A percentile compares a stretch with the other conserved stretches of the same genome.
phyloP scores from a whole-genome alignment of 345 rosid genomes.

The Brassica incana region DNA sequence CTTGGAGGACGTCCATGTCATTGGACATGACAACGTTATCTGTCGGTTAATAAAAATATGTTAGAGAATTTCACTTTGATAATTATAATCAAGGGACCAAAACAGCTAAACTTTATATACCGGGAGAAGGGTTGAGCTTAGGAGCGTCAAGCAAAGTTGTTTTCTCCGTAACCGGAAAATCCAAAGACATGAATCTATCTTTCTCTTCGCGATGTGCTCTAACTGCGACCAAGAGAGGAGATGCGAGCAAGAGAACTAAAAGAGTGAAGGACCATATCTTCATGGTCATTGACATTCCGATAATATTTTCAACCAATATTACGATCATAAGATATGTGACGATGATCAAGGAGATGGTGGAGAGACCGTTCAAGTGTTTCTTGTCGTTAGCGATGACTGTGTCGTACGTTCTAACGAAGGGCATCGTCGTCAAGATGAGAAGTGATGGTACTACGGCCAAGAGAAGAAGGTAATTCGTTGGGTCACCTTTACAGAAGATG shows the following conservation, averaged over 20 bases:
- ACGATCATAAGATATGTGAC: constrained; percentile 68
- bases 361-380: constrained; percentile 72
- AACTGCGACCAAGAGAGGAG: constrained; percentile 62
- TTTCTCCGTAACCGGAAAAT: constrained; percentile 26
- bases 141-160: constrained; percentile 25
- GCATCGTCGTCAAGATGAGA: constrained; percentile 58
- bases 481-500: constrained; percentile 52
- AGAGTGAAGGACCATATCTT: constrained; percentile 45
- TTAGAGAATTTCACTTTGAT: not conserved
- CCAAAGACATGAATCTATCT: constrained; percentile 27
- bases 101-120: constrained; percentile 7
- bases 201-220: constrained; percentile 57
- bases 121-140: constrained; percentile 19
- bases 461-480: constrained; percentile 63
- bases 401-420: constrained; percentile 56
- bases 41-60: constrained; percentile 15
- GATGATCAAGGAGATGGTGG: constrained; percentile 55
- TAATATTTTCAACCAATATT: constrained; percentile 54
- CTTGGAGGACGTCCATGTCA: constrained; percentile 56
- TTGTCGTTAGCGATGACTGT: constrained; percentile 54
- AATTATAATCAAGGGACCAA: not conserved
- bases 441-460: constrained; percentile 66
- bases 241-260: constrained; percentile 56
- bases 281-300: constrained; percentile 47
- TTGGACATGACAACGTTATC: constrained; percentile 25